These are phyloP conservation scores for Bretziella fagacearum DNA, from an alignment of 2,329 filamentous ascomycete genomes.

Conservation along the genomic window DNA sequence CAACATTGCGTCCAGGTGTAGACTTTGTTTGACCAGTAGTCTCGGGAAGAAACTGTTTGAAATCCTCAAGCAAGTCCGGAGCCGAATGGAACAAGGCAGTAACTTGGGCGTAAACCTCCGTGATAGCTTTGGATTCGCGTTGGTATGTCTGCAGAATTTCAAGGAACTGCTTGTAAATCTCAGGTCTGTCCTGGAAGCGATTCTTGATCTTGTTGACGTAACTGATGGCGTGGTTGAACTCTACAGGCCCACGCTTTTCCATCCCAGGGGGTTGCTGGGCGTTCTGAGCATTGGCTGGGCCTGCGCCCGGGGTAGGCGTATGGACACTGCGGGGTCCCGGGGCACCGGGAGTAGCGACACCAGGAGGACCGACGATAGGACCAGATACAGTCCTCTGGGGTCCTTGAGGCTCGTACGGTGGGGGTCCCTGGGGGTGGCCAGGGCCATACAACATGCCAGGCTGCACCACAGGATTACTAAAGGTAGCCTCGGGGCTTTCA, in stretches of 20 bases:
- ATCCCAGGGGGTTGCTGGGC: slow-evolving; percentile 42
- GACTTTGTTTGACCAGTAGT: slow-evolving; percentile 43
- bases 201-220: slow-evolving; percentile 99
- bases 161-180: slow-evolving; percentile 98
- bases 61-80: slow-evolving; percentile 88
- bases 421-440: slow-evolving; percentile 15
- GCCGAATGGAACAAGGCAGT: slow-evolving; percentile 86
- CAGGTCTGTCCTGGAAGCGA: slow-evolving; percentile 86
- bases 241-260: slow-evolving; percentile 84
- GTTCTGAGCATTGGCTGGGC: slow-evolving; percentile 44
- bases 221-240: slow-evolving; percentile 98
- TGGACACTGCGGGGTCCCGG: slow-evolving; percentile 36
- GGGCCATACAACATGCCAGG: slow-evolving; percentile 29
- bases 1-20: slow-evolving; percentile 36
- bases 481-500: slow-evolving; percentile 45
- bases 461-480: slow-evolving; percentile 39
- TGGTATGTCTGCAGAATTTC: slow-evolving; percentile 98
- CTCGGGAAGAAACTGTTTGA: slow-evolving; percentile 95
- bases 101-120: slow-evolving; percentile 95
- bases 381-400: slow-evolving; percentile 18
- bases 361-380: slow-evolving; percentile 13
- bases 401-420: slow-evolving; percentile 20
- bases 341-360: slow-evolving; percentile 19
- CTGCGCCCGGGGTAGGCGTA: slow-evolving; percentile 40
- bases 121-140: slow-evolving; percentile 91